These are phyloP conservation scores for Puccinia polysora DNA, from an alignment of 1,284 basidiomycete genomes.

Conservation along the genomic window DNA sequence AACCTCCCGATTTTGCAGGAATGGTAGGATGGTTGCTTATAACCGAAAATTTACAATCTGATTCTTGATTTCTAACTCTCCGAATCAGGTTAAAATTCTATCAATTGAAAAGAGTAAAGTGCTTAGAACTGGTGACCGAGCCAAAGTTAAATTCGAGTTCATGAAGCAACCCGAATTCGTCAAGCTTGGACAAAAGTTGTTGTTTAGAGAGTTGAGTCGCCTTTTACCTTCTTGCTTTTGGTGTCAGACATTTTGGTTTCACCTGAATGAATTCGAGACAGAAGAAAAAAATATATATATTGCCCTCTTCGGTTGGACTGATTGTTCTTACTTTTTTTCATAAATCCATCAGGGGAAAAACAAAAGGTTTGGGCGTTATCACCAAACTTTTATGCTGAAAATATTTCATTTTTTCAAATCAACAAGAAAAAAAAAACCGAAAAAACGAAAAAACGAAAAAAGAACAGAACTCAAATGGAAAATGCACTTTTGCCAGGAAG, in stretches of 20 bases:
- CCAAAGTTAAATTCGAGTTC: constrained; percentile 83
- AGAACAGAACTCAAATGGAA: too few relatives aligned
- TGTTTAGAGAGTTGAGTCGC: constrained; percentile 40
- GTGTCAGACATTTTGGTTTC: neutral
- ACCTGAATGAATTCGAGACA: neutral
- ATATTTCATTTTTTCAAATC: too few relatives aligned
- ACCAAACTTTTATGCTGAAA: constrained; percentile 24
- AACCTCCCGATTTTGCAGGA: neutral
- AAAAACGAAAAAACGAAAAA: too few relatives aligned
- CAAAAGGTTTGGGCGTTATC: constrained; percentile 40
- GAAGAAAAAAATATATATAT: too few relatives aligned
- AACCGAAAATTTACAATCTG: neutral
- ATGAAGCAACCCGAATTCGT: constrained; percentile 45
- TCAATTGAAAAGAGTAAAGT: constrained; percentile 53
- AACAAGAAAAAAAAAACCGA: too few relatives aligned
- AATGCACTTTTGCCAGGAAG: too few relatives aligned
- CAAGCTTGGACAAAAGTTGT: constrained; percentile 36
- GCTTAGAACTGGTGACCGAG: constrained; percentile 80
- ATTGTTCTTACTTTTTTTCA: neutral
- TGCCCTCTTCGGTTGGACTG: neutral
- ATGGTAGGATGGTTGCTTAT: neutral
- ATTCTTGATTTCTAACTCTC: neutral
- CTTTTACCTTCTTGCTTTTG: neutral
- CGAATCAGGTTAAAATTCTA: constrained; percentile 27
- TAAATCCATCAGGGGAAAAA: constrained; percentile 40